phyloP scores from a whole-genome alignment of 2,329 filamentous ascomycete genomes.

The Nemania diffusa region DNA sequence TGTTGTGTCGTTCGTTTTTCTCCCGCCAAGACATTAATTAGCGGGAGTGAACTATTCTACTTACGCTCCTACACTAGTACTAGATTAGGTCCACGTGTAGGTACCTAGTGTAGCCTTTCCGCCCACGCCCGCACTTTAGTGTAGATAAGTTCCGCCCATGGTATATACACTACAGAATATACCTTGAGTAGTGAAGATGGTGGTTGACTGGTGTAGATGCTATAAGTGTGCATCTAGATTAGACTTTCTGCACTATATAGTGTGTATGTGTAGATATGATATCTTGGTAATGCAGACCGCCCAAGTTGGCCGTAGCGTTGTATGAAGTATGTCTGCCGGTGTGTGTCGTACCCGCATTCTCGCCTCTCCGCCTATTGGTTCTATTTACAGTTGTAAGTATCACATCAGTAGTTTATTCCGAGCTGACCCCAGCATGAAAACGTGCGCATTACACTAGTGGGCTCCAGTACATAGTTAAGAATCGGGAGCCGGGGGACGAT shows the following conservation, averaged over 20 bases:
- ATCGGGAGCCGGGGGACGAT: not conserved
- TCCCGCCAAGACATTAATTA: conserved; percentile 12
- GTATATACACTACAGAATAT: not conserved
- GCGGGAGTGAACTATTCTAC: conserved; percentile 8
- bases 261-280: not conserved
- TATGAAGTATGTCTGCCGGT: not conserved
- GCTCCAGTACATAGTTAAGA: not conserved
- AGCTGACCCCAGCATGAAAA: conserved; percentile 24
- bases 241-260: not conserved
- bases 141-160: not conserved
- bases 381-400: conserved; percentile 25
- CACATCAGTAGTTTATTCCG: conserved; percentile 24
- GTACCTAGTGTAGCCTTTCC: conserved; percentile 4
- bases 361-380: conserved; percentile 17
- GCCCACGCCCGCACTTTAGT: not conserved
- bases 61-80: too few relatives aligned
- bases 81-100: conserved; percentile 1
- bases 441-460: conserved; percentile 26
- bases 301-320: not conserved
- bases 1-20: conserved; percentile 34
- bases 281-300: not conserved
- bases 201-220: not conserved
- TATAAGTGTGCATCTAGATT: not conserved
- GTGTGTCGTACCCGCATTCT: conserved; percentile 2
- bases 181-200: not conserved